Percentiles rank a stretch among this genome's conserved stretches.
These are phyloP conservation scores for Malania oleifera DNA, from an alignment of 164 flowering plant genomes.

Conservation along the genomic window DNA sequence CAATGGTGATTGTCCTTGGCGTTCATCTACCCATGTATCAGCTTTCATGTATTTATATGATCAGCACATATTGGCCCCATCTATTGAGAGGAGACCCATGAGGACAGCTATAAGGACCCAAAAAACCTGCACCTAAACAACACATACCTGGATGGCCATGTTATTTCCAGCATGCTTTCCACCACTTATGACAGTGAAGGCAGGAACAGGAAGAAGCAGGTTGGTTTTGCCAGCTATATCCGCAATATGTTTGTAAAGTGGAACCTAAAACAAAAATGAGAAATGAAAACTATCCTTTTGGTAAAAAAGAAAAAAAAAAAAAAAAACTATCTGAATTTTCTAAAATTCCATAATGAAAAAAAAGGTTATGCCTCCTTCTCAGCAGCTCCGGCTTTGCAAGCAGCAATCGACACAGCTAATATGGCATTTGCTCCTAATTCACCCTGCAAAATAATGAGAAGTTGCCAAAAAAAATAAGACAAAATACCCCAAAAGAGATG, in stretches of 20 bases:
- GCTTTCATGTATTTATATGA: too few species aligned
- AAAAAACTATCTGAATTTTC: not conserved
- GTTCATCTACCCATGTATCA: too few species aligned
- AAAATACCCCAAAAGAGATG: not conserved
- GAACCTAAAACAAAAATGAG: constrained; percentile 47
- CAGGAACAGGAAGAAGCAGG: constrained; percentile 77
- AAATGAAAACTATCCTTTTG: not conserved
- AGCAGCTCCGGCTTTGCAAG: constrained; percentile 99
- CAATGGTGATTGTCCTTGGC: too few species aligned
- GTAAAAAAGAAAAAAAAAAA: too few species aligned
- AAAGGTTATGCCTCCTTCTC: constrained; percentile 75
- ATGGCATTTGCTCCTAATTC: constrained; percentile 87
- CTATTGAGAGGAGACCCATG: not conserved
- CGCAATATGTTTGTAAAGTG: constrained; percentile 86
- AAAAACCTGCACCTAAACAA: not conserved
- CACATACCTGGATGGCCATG: constrained; percentile 75
- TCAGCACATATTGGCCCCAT: not conserved
- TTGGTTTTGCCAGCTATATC: constrained; percentile 72
- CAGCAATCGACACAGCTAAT: constrained; percentile 89
- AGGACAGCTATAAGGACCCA: not conserved
- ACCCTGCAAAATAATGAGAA: constrained; percentile 36
- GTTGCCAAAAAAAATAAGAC: too few species aligned
- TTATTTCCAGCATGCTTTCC: constrained; percentile 91
- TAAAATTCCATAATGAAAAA: not conserved
- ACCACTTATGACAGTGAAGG: constrained; percentile 84